These are phyloP conservation scores for Eucalyptus grandis DNA, from an alignment of 345 rosid genomes.

Conservation along the genomic window DNA sequence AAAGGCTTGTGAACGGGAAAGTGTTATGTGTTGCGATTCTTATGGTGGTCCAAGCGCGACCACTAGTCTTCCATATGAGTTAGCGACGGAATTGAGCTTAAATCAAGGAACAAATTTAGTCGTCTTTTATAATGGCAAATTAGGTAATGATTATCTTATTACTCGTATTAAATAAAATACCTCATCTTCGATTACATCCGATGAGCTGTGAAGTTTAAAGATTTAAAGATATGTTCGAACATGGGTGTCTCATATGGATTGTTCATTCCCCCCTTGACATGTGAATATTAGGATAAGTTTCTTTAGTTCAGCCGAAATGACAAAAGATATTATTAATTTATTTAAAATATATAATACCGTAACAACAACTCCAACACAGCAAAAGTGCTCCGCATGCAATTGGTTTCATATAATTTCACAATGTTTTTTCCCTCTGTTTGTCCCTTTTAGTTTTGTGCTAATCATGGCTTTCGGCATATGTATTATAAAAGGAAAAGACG, in stretches of 20 bases:
- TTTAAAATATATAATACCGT: not conserved
- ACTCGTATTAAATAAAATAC: not conserved
- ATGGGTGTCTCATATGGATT: not conserved
- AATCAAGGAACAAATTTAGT: not conserved
- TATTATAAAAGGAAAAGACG: not conserved
- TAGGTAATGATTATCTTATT: not conserved
- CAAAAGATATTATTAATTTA: not conserved
- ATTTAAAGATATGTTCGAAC: not conserved
- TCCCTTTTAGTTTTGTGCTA: not conserved
- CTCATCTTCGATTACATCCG: not conserved
- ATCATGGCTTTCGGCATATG: not conserved
- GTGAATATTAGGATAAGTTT: not conserved
- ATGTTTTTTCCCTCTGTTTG: not conserved
- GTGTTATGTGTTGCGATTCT: conserved; percentile 1
- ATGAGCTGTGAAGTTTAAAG: not conserved
- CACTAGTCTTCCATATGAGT: not conserved
- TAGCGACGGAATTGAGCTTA: not conserved
- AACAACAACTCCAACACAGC: not conserved
- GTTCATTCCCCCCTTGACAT: conserved; percentile 10
- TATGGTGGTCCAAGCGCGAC: not conserved
- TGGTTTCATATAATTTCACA: not conserved
- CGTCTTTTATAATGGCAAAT: not conserved
- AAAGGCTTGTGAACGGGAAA: not conserved
- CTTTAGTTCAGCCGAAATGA: not conserved
- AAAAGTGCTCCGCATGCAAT: not conserved